Evolutionary conservation across 75 land plant species (phyloP), one percentile per base, ranked within the genome.

Genomic region (Ceratopteris richardii): DNA sequence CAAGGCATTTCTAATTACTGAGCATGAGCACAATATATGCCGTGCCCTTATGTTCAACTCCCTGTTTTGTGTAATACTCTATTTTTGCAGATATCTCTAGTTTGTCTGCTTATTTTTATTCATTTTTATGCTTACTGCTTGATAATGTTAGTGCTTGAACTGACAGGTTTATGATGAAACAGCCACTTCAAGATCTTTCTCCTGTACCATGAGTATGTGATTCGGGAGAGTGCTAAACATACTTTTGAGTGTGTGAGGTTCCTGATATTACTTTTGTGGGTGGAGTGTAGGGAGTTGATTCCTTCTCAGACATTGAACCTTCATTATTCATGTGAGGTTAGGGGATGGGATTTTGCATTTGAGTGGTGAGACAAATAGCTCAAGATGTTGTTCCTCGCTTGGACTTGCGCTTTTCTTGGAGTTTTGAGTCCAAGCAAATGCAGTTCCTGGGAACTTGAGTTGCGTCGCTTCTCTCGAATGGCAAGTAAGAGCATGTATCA

Each of bases 261-360:
- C 14, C 24, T 52, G 29, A 52, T 21, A 24, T 5, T 52, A 4
- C 23, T 52, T 23, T 52, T 52, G 18, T 52, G 29, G 25, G 54
- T 26, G 54, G 54, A 52, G 54, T 24, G 54, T 52, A 52, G 54
- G 54, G 54, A 52, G 54, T 52, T 25, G 5, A 19, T 24, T 52
- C 14, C 25, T 52, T 26, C 12, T 14, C 48, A 46, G 21, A n/a
- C 24, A 23, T 24, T 28, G 1, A 13, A 52, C 1, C 27, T 52
- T 23, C 13, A 23, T 24, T n/a, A 13, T 24, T 22, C 28, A 23
- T 14, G 29, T 2, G 23, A 52, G 54, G 54, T 23, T 52, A 52
- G 54, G 28, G 28, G 54, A 52, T 26, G 28, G 54, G 54, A 7
- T 24, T 24, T 11, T 22, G 54, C 28, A 2, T 23, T 24, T 52